Conservation (phyloP, 1,139 yeast species). For the Hansenula anomala region DNA sequence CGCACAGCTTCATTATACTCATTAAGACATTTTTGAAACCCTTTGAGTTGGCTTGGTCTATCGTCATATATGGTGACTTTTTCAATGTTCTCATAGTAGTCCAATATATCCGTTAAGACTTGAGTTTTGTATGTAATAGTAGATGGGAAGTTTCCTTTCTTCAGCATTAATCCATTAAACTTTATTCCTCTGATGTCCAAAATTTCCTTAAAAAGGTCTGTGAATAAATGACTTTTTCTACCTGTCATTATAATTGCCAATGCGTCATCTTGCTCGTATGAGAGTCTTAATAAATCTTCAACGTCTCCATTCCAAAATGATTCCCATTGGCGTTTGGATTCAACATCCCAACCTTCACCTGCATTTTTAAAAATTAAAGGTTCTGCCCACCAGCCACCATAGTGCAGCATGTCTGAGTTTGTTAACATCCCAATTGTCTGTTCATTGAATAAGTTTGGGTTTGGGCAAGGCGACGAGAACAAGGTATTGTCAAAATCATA, state of each 20-base stretch:
- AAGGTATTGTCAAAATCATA: constrained; percentile 47
- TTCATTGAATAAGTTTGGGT: constrained; percentile 30
- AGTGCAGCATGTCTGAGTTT: constrained; percentile 23
- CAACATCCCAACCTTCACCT: constrained; percentile 30
- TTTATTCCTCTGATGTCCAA: constrained; percentile 23
- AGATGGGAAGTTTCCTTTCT: constrained; percentile 24
- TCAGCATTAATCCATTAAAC: constrained; percentile 35
- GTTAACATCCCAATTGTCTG: constrained; percentile 25
- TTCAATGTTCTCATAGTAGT: constrained; percentile 24
- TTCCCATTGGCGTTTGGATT: constrained; percentile 23
- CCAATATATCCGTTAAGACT: constrained; percentile 30
- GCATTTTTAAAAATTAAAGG: constrained; percentile 28
- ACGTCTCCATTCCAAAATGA: constrained; percentile 39
- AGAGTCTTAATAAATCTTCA: constrained; percentile 27
- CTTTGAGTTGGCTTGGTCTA: constrained; percentile 31
- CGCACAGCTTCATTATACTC: constrained; percentile 23
- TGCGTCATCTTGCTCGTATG: constrained; percentile 28
- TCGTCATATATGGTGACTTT: constrained; percentile 38
- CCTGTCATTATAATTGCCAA: constrained; percentile 39
- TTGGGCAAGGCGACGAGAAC: constrained; percentile 39
- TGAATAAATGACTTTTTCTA: constrained; percentile 28
- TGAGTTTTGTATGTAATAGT: constrained; percentile 33
- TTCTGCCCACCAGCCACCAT: constrained; percentile 46
- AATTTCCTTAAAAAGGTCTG: constrained; percentile 23
- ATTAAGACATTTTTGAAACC: constrained; percentile 28